Conservation (phyloP, 805 yeast species). For the Candida nemodendra region DNA sequence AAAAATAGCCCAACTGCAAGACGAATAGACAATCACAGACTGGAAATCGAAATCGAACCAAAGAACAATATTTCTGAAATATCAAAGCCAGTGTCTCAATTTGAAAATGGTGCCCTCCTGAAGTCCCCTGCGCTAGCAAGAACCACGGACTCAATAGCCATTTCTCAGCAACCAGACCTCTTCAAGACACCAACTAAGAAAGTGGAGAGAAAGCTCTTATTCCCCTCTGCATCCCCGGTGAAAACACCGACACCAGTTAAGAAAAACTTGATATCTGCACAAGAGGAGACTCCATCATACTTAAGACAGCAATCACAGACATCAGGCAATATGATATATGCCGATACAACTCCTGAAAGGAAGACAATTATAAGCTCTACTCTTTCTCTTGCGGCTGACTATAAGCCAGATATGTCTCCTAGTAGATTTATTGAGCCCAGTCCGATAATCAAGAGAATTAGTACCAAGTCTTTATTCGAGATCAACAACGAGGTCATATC, state of each 20-base stretch:
- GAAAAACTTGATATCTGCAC: neutral
- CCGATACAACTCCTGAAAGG: conserved; percentile 10
- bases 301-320: conserved; percentile 17
- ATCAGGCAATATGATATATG: conserved; percentile 5
- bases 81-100: neutral
- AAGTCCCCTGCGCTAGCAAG: conserved; percentile 9
- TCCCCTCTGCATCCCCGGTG: conserved; percentile 8
- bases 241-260: conserved; percentile 20
- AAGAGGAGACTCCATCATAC: conserved; percentile 25
- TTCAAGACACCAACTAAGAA: conserved; percentile 32
- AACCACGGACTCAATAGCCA: neutral
- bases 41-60: no score
- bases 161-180: conserved; percentile 7
- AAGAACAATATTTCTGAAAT: no score
- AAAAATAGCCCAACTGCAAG: conserved; percentile 5
- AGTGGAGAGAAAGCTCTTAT: conserved; percentile 23
- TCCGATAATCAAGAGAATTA: conserved; percentile 25
- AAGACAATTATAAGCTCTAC: neutral
- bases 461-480: conserved; percentile 39
- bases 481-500: conserved; percentile 46
- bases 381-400: neutral
- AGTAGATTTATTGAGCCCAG: conserved; percentile 29
- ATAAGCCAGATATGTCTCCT: conserved; percentile 11
- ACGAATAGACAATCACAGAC: neutral
- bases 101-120: neutral